A percentile compares a stretch with the other conserved stretches of the same genome.
Conservation (phyloP, 139 green algal genomes). For the Pleodorina starrii region DNA sequence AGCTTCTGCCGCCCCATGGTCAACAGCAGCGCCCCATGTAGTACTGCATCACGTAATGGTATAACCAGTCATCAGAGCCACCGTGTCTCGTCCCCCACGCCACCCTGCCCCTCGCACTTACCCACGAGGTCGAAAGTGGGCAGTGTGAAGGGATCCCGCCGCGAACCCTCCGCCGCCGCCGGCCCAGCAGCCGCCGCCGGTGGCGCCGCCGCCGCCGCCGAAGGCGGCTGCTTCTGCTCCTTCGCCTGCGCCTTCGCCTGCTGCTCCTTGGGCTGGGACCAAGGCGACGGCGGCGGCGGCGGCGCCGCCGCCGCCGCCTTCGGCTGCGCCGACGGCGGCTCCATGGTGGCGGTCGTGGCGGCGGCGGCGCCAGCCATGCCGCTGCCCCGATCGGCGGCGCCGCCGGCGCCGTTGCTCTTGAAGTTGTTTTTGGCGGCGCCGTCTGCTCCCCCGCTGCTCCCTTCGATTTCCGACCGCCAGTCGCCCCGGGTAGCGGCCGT, state of each 20-base stretch:
- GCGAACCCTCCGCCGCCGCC: neutral
- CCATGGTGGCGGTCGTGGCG: neutral
- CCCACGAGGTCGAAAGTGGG: constrained; percentile 18
- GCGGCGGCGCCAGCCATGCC: neutral
- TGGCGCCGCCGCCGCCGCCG: neutral
- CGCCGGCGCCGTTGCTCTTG: neutral
- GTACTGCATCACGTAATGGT: no score
- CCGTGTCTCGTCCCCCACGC: no score
- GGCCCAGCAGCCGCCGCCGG: neutral
- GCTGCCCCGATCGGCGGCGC: neutral
- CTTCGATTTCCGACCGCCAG: constrained; percentile 35
- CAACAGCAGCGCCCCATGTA: no score
- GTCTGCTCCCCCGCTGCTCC: no score
- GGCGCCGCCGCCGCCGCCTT: neutral
- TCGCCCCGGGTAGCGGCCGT: neutral
- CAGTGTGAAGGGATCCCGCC: neutral
- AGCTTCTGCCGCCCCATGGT: no score
- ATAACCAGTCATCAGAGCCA: no score
- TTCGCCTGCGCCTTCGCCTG: neutral
- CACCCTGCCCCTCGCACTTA: no score
- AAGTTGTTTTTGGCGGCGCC: no score
- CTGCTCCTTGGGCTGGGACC: neutral
- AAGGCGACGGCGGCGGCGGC: neutral
- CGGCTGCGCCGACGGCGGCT: neutral
- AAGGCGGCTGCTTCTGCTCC: neutral